Evolutionary conservation across 2,329 filamentous ascomycete species (phyloP), one percentile per base, ranked within the genome.

Genomic region (Exophiala bonariae): DNA sequence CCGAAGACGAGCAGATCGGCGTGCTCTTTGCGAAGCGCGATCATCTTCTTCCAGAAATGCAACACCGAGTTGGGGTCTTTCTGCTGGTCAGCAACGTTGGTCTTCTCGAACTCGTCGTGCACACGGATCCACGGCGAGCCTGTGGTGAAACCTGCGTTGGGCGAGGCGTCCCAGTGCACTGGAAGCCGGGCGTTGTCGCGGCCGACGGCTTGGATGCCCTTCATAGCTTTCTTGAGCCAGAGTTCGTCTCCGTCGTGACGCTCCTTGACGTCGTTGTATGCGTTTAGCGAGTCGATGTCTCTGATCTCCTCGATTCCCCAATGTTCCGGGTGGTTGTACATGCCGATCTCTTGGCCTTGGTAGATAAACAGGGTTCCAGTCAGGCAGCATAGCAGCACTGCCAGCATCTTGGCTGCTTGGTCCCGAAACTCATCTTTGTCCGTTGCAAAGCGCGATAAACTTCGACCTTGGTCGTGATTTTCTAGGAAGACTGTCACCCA

Each of bases 141-240:
- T 2, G 69, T 69, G 0, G 83, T 82, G 68, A 89, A 90, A 9
- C 86, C 86, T 0, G 73, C 84, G 50, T 88, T 77, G 0, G 66
- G 70, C 26, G 51, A 45, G n/a, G 65, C 60, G 52, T 81, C 74
- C 86, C 86, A 90, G 61, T 88, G 85, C 65, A 90, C 83, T 0
- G 86, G 86, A 1, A 83, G 82, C 36, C 86, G 76, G 6, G 80
- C 81, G 63, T 90, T 86, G 64, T 90, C 86, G 17, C 86, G 64
- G 6, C 55, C 55, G 77, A 81, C 61, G 16, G 44, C 36, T 36
- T 55, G 54, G 10, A 59, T 41, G 82, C 81, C 54, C 74, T 70
- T 50, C 79, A 76, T 59, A n/a, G 79, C 72, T 52, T 72, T 57
- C 64, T 64, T 68, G 42, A 60, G 73, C 23, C 66, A 66, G 41